Conservation (phyloP, 805 yeast species). For the Ogataea corticis region DNA sequence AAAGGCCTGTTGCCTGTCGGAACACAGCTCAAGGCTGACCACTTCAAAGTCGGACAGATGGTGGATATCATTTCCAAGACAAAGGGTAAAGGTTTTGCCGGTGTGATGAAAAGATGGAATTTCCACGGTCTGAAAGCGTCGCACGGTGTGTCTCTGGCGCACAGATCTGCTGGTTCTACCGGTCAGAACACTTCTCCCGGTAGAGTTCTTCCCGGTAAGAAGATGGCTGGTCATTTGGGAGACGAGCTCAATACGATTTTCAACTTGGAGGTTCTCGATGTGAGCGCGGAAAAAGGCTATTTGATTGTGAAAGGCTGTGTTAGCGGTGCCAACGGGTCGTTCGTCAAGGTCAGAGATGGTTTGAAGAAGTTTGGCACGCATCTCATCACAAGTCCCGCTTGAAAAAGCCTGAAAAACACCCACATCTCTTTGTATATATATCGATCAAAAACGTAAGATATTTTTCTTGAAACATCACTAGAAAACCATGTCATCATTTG, state of each 20-base stretch:
- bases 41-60: conserved; percentile 77
- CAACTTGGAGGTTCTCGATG: conserved; percentile 74
- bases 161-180: conserved; percentile 95
- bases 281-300: conserved; percentile 79
- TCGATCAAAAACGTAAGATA: conserved; percentile 9
- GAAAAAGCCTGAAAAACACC: not conserved
- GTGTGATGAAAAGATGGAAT: conserved; percentile 96
- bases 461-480: conserved; percentile 4
- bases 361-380: conserved; percentile 45
- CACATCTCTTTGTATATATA: conserved; percentile 2
- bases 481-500: conserved; percentile 2
- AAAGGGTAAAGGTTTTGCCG: conserved; percentile 96
- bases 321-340: conserved; percentile 82
- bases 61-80: conserved; percentile 79
- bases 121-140: conserved; percentile 88
- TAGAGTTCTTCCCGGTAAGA: conserved; percentile 93
- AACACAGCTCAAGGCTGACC: conserved; percentile 76
- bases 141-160: conserved; percentile 93
- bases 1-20: conserved; percentile 74
- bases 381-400: conserved; percentile 17
- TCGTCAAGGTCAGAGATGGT: conserved; percentile 78
- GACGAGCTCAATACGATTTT: conserved; percentile 68
- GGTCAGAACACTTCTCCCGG: conserved; percentile 97
- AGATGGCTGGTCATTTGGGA: conserved; percentile 99
- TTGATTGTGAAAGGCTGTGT: conserved; percentile 85